Evolutionary conservation across 2,329 filamentous ascomycete genomes (phyloP).

Genomic region (Capronia epimyces): DNA sequence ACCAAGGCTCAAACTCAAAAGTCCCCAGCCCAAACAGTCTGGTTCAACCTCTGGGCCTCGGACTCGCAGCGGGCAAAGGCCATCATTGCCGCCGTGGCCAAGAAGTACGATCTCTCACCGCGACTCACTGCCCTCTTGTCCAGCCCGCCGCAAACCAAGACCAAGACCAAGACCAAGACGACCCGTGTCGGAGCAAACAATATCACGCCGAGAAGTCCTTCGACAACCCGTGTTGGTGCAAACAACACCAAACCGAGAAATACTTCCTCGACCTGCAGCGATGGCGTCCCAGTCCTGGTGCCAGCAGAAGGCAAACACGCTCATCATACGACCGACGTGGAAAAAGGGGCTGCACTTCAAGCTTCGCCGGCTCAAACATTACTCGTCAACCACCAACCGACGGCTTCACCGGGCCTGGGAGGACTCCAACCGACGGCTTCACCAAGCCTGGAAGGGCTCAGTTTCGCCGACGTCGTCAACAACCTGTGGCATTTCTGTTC

Average conservation of each 20-base stretch:
- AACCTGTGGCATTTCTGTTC: slow-evolving; percentile 72
- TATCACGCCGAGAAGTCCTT: too few species aligned
- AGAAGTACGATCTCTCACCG: slow-evolving; percentile 33
- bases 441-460: slow-evolving; percentile 1
- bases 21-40: slow-evolving; percentile 4
- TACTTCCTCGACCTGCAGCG: background rate
- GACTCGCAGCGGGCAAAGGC: slow-evolving; percentile 7
- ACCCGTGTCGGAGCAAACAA: too few species aligned
- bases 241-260: background rate
- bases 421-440: background rate
- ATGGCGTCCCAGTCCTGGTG: background rate
- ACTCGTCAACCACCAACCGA: background rate
- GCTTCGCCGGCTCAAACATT: background rate
- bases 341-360: background rate
- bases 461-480: slow-evolving; percentile 52
- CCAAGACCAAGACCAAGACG: background rate
- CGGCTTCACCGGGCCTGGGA: background rate
- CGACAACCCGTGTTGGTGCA: too few species aligned
- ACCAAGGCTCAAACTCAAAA: background rate
- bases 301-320: background rate
- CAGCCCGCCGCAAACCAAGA: background rate
- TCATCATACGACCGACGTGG: background rate
- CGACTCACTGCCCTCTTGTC: slow-evolving; percentile 36
- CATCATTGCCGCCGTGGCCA: slow-evolving; percentile 15
- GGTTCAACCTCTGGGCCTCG: slow-evolving; percentile 25